A percentile compares a stretch with the other conserved stretches of the same genome.
phyloP scores from a whole-genome alignment of 139 green algal species.

The Micractinium conductrix region DNA sequence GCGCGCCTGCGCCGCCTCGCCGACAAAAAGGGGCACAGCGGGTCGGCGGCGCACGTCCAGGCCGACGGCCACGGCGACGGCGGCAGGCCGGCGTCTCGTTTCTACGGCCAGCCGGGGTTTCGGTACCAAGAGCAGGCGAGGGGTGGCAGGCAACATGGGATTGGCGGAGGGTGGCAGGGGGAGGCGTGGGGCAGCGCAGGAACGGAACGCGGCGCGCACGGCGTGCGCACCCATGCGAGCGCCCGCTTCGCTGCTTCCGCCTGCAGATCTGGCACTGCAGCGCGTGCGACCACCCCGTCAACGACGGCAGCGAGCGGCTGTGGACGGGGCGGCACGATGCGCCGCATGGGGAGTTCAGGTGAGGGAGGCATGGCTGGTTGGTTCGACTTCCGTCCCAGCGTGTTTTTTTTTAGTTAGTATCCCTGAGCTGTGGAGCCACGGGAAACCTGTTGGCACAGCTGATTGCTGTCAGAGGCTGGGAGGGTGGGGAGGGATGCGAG shows the following conservation, averaged over 20 bases:
- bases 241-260: neutral
- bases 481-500: too few species aligned
- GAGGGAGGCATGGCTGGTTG: neutral
- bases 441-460: too few species aligned
- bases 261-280: conserved; percentile 49
- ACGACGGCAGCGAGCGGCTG: conserved; percentile 53
- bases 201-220: too few species aligned
- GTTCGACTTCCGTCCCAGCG: too few species aligned
- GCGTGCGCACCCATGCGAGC: neutral
- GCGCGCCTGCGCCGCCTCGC: conserved; percentile 22
- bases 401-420: too few species aligned
- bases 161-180: neutral
- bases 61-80: conserved; percentile 21
- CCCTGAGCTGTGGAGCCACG: too few species aligned
- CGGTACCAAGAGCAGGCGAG: conserved; percentile 41
- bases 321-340: conserved; percentile 39
- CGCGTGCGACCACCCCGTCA: conserved; percentile 47
- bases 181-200: neutral
- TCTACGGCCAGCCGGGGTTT: conserved; percentile 37
- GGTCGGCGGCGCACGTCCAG: neutral
- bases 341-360: conserved; percentile 32
- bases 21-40: conserved; percentile 38
- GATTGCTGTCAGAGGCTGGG: too few species aligned
- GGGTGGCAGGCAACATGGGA: neutral
- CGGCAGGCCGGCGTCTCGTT: conserved; percentile 7